Conservation (phyloP, 768 basidiomycete genomes). For the Melanogaster broomeanus region DNA sequence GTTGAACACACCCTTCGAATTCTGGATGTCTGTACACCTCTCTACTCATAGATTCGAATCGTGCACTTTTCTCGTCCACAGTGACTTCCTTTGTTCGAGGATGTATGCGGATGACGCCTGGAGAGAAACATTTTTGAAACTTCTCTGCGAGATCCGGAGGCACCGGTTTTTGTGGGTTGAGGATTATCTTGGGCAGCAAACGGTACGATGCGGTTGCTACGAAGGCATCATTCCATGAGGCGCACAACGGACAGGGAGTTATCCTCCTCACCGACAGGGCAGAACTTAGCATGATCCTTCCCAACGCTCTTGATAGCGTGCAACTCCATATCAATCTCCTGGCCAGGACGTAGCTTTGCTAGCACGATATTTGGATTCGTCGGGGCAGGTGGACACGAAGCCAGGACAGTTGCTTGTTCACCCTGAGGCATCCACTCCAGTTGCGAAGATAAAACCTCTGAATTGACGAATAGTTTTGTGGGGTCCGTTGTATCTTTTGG, state of each 20-base stretch:
- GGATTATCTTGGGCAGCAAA: slow-evolving; percentile 78
- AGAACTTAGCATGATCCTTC: slow-evolving; percentile 96
- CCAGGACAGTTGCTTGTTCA: slow-evolving; percentile 68
- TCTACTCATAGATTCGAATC: slow-evolving; percentile 87
- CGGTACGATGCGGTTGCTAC: slow-evolving; percentile 95
- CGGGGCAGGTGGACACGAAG: slow-evolving; percentile 54
- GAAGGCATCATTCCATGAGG: background rate
- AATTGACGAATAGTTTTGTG: slow-evolving; percentile 67
- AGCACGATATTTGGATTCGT: slow-evolving; percentile 84
- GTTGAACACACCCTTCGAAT: slow-evolving; percentile 79
- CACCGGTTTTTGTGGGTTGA: slow-evolving; percentile 71
- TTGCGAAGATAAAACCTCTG: slow-evolving; percentile 66
- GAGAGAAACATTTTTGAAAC: slow-evolving; percentile 87
- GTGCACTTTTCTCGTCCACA: slow-evolving; percentile 63
- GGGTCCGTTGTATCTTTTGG: slow-evolving; percentile 56
- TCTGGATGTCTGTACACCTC: slow-evolving; percentile 93
- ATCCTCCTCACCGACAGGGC: slow-evolving; percentile 75
- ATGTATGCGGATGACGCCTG: slow-evolving; percentile 72
- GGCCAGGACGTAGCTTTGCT: slow-evolving; percentile 90
- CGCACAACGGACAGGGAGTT: background rate
- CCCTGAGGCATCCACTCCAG: slow-evolving; percentile 82
- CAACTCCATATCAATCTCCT: slow-evolving; percentile 79
- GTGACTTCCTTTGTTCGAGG: slow-evolving; percentile 57
- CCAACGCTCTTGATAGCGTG: slow-evolving; percentile 93
- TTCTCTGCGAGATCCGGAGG: slow-evolving; percentile 76